These are phyloP conservation scores for Skeletonema costatum DNA, from an alignment of 108 stramenopile species.

Conservation along the genomic window DNA sequence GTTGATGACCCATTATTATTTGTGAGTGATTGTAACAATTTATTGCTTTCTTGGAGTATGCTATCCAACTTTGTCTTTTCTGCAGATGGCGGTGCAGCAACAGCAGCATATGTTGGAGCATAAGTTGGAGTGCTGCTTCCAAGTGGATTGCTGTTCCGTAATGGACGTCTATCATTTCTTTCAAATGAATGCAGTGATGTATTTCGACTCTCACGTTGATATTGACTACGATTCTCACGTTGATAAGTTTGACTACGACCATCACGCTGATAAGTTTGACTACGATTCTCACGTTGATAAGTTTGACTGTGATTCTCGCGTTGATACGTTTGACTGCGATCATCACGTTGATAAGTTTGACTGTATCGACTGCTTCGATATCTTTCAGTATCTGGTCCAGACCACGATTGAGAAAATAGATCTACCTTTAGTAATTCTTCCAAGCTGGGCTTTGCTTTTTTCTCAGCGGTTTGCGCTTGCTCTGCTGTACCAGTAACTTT, in stretches of 20 bases:
- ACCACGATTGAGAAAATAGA: conserved; percentile 22
- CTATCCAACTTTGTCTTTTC: conserved; percentile 3
- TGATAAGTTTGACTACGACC: background rate
- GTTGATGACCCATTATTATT: conserved; percentile 14
- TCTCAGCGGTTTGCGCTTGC: background rate
- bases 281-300: background rate
- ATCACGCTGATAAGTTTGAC: background rate
- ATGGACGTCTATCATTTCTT: background rate
- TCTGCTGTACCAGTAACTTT: background rate
- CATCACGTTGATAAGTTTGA: background rate
- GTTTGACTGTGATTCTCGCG: background rate
- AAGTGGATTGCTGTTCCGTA: background rate
- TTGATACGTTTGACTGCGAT: background rate
- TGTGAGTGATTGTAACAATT: conserved; percentile 5
- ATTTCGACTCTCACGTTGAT: too few relatives aligned
- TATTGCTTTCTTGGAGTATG: background rate
- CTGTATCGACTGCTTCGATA: background rate
- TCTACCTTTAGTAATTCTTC: conserved; percentile 9
- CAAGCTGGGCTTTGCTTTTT: background rate
- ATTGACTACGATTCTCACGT: too few relatives aligned
- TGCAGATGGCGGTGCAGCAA: background rate
- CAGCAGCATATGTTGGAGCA: background rate
- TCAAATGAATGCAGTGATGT: background rate
- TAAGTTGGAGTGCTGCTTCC: background rate
- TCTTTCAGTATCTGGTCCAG: conserved; percentile 1